A percentile compares a stretch with the other conserved stretches of the same genome.
Evolutionary conservation across 140 eudicot genomes (phyloP).

Genomic region (Erigeron philadelphicus): DNA sequence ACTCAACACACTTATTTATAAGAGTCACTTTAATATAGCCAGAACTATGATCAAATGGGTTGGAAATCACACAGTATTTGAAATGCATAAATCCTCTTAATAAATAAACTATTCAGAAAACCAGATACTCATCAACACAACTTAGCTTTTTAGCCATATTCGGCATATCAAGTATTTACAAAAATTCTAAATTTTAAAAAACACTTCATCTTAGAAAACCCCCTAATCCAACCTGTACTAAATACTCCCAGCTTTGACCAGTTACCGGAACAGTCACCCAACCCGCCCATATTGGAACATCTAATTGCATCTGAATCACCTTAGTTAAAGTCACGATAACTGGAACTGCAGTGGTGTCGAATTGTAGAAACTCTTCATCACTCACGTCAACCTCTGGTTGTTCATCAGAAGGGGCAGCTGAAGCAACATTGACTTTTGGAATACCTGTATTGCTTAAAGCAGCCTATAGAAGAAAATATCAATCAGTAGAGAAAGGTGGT

Average conservation of each 20-base stretch:
- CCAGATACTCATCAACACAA: background rate
- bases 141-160: background rate
- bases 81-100: background rate
- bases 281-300: background rate
- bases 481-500: background rate
- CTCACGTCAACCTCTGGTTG: constrained; percentile 89
- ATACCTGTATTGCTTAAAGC: constrained; percentile 83
- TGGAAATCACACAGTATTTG: background rate
- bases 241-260: background rate
- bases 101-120: no score
- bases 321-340: constrained; percentile 82
- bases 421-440: constrained; percentile 73
- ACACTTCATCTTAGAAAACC: no score
- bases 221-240: background rate
- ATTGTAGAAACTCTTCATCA: constrained; percentile 79
- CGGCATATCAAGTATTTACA: background rate
- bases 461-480: constrained; percentile 41
- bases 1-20: no score
- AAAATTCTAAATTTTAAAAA: background rate
- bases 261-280: background rate
- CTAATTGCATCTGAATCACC: constrained; percentile 33
- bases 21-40: no score
- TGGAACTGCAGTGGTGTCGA: constrained; percentile 76
- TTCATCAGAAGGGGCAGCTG: constrained; percentile 58
- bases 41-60: no score